A percentile compares a stretch with the other conserved stretches of the same genome.
Conservation (phyloP, 805 yeast species). For the Alloascoidea africana region DNA sequence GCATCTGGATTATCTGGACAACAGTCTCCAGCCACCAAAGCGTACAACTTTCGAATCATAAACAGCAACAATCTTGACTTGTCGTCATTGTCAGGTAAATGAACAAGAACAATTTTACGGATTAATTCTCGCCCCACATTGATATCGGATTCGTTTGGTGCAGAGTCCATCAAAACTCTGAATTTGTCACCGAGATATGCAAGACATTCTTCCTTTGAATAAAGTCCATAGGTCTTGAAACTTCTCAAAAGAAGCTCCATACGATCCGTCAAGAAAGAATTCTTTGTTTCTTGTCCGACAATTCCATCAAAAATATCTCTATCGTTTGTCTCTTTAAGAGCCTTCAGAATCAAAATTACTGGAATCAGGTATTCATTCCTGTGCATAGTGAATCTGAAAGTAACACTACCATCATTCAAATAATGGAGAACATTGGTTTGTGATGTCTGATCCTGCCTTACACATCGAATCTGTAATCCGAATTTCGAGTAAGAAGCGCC, state of each 20-base stretch:
- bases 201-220: slow-evolving; percentile 76
- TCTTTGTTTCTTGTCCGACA: slow-evolving; percentile 72
- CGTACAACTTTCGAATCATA: slow-evolving; percentile 90
- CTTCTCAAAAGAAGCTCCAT: slow-evolving; percentile 82
- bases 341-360: slow-evolving; percentile 82
- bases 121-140: slow-evolving; percentile 85
- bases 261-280: slow-evolving; percentile 96
- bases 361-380: slow-evolving; percentile 93
- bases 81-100: slow-evolving; percentile 56
- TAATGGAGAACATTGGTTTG: slow-evolving; percentile 97
- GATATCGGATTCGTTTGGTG: slow-evolving; percentile 75
- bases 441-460: slow-evolving; percentile 93
- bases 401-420: slow-evolving; percentile 87
- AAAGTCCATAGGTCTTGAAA: slow-evolving; percentile 65
- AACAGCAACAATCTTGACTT: slow-evolving; percentile 79
- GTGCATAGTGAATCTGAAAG: slow-evolving; percentile 94
- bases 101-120: slow-evolving; percentile 77
- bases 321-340: slow-evolving; percentile 80
- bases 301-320: slow-evolving; percentile 94
- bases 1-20: slow-evolving; percentile 98
- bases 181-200: slow-evolving; percentile 93
- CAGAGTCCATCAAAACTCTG: slow-evolving; percentile 81
- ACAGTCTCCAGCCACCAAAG: slow-evolving; percentile 94
- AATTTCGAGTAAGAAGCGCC: slow-evolving; percentile 79
- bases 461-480: slow-evolving; percentile 91